Base-by-base conservation (phyloP, 1,284 basidiomycete genomes). In the Tremellales sp. region DNA sequence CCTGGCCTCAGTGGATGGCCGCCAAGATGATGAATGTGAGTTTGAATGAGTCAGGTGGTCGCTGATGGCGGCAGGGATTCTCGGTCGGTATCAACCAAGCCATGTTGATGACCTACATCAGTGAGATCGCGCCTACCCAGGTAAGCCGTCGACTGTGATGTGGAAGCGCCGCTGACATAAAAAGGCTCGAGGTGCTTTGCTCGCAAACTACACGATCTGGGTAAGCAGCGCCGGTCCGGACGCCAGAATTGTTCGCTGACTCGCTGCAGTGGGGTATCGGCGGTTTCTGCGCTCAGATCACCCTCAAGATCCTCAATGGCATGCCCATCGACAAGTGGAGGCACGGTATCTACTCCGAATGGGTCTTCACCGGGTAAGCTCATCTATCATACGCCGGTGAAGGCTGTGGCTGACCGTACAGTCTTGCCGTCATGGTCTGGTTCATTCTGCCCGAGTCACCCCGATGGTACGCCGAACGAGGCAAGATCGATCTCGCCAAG, bases 381-480 rank as follows among this genome's bases (percentile, higher is more conserved):
- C 29, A 8, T 33, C 8, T 40, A 8, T 10, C 37, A 40, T 21
- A n/a, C n/a, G n/a, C n/a, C n/a, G n/a, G n/a, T n/a, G n/a, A n/a
- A n/a, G n/a, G n/a, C n/a, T n/a, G n/a, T n/a, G n/a, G n/a, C n/a
- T n/a, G n/a, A n/a, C n/a, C n/a, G n/a, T n/a, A n/a, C n/a, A 45
- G 45, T 40, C 45, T 46, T 15, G 45, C 45, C 17, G 22, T 46
- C 35, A 27, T 40, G 5, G 33, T 39, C 4, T 48, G 37, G 46
- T 5, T 41, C 15, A 24, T 48, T 17, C 37, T 48, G 4, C 46
- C 46, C n/a, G 46, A 48, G 29, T 25, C 21, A 12, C 46, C 47
- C 57, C 64, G 50, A 13, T 57, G 49, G 49, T 49, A 49, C 10
- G 52, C 46, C 4, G 13, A 25, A 12, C 50, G 49, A 25, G 53